Conservation (phyloP, 768 basidiomycete genomes). For the Amylocystis lapponica region DNA sequence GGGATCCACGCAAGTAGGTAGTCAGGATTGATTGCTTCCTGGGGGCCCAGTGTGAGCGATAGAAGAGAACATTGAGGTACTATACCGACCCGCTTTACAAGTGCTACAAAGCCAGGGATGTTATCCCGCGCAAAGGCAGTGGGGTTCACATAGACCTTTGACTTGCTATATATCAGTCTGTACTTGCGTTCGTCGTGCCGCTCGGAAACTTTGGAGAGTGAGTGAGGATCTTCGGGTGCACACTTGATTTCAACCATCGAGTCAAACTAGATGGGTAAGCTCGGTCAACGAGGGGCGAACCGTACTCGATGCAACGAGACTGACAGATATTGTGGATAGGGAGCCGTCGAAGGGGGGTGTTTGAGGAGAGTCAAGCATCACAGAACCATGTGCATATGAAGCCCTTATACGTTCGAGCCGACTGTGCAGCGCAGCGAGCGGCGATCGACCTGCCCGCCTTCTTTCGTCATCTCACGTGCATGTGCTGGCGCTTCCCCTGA, state of each 20-base stretch:
- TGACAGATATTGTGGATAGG: conserved; percentile 37
- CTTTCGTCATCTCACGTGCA: too few relatives aligned
- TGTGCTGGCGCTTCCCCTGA: too few relatives aligned
- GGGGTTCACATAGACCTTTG: conserved; percentile 94
- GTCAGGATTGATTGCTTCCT: conserved; percentile 72
- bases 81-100: conserved; percentile 77
- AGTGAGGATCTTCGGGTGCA: conserved; percentile 4
- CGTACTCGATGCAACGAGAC: background rate
- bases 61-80: conserved; percentile 1
- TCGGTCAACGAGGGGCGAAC: background rate
- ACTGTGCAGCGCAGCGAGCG: too few relatives aligned
- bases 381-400: conserved; percentile 11
- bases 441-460: too few relatives aligned
- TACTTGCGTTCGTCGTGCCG: conserved; percentile 43
- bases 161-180: conserved; percentile 83
- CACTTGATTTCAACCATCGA: conserved; percentile 28
- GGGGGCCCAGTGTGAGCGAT: conserved; percentile 9
- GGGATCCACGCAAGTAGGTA: conserved; percentile 94
- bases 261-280: conserved; percentile 15
- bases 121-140: conserved; percentile 90
- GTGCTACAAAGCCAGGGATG: conserved; percentile 86
- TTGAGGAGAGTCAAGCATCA: conserved; percentile 14
- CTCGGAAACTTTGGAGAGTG: conserved; percentile 10
- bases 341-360: conserved; percentile 28
- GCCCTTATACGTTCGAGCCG: too few relatives aligned